Base-by-base conservation (phyloP, 805 yeast genomes). In the Millerozyma miso region DNA sequence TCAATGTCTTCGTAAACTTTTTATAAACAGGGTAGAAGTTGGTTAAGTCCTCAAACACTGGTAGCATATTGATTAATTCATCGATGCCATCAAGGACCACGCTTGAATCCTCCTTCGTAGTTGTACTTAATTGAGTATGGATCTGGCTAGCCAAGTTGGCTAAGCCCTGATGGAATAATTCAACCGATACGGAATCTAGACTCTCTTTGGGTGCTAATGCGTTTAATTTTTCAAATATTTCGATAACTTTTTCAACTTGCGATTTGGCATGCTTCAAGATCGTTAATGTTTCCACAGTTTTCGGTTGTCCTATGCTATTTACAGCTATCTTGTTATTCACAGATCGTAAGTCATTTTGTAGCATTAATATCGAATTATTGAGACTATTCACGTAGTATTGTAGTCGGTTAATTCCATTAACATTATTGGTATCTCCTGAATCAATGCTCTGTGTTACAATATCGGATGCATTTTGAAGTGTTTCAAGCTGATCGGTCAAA, bases 361-460 rank as follows among this genome's bases (percentile, higher is more conserved):
- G 56, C 2, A 85, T 69, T 35, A 75, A 69, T 18, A 83, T 76
- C 0, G 88, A 75, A 40, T 79, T 76, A 13, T 77, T 71, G 37
- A 84, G 60, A 0, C 82, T 76, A 35, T 81, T 84, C 35, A 81
- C 63, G 54, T 83, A 83, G 58, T 83, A 83, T 49, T 83, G 85
- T 37, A 85, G 61, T 45, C 87, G 69, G 7, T 85, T 76, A 1
- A 79, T 71, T n/a, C 61, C 60, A 33, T 56, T 52, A 12, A 55
- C 44, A 8, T 47, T 46, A 13, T 48, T 42, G 6, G 45, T 45
- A 8, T 34, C 45, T 32, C 41, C 50, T 7, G 26, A 29, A n/a
- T 31, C 33, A 12, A 38, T 39, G 16, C 19, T 29, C 18, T 23
- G 33, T 10, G 47, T 40, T 2, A 44, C 34, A 3, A 41, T 35